phyloP scores from a whole-genome alignment of 2,329 filamentous ascomycete genomes.

The Aspergillus hortae region DNA sequence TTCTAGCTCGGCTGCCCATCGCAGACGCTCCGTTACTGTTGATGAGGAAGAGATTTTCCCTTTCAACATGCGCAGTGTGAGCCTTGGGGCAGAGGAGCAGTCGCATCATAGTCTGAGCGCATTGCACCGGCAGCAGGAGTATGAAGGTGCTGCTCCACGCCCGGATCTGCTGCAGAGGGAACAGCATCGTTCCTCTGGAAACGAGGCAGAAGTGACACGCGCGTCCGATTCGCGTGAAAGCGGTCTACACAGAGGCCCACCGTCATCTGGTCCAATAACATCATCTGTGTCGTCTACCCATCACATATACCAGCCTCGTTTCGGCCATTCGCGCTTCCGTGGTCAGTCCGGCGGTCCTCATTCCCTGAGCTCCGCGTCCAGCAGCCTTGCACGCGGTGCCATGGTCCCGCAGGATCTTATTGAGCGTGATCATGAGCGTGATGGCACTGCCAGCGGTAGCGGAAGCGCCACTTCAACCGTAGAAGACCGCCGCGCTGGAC shows the following conservation, averaged over 20 bases:
- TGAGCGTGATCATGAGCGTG: conserved; percentile 37
- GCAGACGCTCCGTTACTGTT: conserved; percentile 30
- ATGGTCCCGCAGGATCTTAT: conserved; percentile 28
- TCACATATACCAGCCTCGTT: conserved; percentile 36
- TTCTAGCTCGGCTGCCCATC: conserved; percentile 44
- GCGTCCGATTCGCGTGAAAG: conserved; percentile 18
- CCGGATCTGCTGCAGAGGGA: conserved; percentile 19
- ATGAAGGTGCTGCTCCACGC: conserved; percentile 19
- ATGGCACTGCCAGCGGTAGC: conserved; percentile 38
- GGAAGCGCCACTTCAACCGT: conserved; percentile 35
- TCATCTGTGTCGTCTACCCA: conserved; percentile 31
- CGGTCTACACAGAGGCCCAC: conserved; percentile 18
- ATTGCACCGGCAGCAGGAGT: conserved; percentile 32
- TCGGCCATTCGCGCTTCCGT: conserved; percentile 34
- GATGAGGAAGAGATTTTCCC: conserved; percentile 45
- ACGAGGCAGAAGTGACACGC: conserved; percentile 18
- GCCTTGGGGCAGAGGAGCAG: conserved; percentile 42
- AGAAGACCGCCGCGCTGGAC: conserved; percentile 34
- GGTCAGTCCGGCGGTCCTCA: conserved; percentile 36
- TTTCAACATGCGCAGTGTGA: conserved; percentile 45
- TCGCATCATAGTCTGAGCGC: conserved; percentile 29
- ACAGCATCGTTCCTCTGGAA: conserved; percentile 12
- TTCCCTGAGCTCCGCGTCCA: conserved; percentile 38
- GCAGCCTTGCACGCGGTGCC: conserved; percentile 36
- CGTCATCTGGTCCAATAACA: conserved; percentile 21